phyloP scores from a whole-genome alignment of 345 rosid species.

The Abelmoschus esculentus region DNA sequence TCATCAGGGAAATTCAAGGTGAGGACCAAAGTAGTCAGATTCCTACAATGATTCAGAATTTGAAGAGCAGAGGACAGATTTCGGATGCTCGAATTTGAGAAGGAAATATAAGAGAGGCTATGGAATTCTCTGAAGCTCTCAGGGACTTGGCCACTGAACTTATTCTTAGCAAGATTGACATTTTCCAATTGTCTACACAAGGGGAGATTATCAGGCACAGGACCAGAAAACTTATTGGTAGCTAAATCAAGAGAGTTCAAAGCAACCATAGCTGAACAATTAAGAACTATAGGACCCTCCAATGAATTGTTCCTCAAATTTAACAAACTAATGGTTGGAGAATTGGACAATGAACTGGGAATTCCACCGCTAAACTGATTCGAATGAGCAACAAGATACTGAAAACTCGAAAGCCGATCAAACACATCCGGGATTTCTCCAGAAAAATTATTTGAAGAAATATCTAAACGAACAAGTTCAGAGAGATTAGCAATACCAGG shows the following conservation, averaged over 20 bases:
- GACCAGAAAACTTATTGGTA: background rate
- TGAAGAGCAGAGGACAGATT: background rate
- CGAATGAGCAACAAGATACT: background rate
- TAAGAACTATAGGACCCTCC: background rate
- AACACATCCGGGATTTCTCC: background rate
- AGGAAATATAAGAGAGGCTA: background rate
- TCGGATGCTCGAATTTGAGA: background rate
- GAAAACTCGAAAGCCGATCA: background rate
- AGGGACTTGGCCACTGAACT: background rate
- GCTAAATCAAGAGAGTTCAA: background rate
- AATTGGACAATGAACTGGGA: background rate
- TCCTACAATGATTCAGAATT: background rate
- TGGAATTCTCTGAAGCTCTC: background rate
- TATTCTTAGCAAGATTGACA: background rate
- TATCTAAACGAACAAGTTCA: background rate
- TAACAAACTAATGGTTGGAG: conserved; percentile 1
- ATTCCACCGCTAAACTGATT: background rate
- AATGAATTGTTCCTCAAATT: background rate
- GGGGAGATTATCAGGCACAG: background rate
- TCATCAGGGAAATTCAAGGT: background rate
- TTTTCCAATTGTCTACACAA: background rate
- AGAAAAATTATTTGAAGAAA: background rate
- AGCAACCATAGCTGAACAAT: background rate
- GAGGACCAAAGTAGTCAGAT: background rate
- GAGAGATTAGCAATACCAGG: background rate